Conservation (phyloP, 495 filamentous ascomycete genomes). For the Penicillium ucsense region DNA sequence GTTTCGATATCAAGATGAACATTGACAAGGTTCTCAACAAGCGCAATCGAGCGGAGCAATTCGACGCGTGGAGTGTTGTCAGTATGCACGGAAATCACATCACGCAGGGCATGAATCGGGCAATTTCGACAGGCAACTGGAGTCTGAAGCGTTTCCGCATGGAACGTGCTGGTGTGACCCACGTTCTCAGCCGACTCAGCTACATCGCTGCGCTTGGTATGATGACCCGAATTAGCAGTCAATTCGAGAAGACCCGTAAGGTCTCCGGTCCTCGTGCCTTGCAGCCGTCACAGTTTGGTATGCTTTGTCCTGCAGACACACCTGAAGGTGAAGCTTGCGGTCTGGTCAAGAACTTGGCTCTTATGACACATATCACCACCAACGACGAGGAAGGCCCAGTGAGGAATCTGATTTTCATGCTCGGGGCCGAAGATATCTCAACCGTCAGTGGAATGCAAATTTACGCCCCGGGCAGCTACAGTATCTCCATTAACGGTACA, state of each 20-base stretch:
- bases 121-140: constrained; percentile 97
- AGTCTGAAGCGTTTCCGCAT: constrained; percentile 94
- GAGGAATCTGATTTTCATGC: constrained; percentile 63
- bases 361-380: constrained; percentile 99
- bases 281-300: constrained; percentile 94
- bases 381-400: constrained; percentile 87
- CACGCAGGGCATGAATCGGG: constrained; percentile 80
- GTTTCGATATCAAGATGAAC: constrained; percentile 73
- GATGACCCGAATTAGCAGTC: constrained; percentile 98
- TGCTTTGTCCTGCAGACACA: constrained; percentile 94
- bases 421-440: constrained; percentile 70
- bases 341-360: constrained; percentile 92
- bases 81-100: constrained; percentile 70
- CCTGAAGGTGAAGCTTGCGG: constrained; percentile 98
- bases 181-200: constrained; percentile 88
- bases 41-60: constrained; percentile 70
- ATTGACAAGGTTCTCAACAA: constrained; percentile 92
- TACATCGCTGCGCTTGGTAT: constrained; percentile 98
- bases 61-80: constrained; percentile 74
- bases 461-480: constrained; percentile 70
- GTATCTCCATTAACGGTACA: constrained; percentile 92
- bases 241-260: constrained; percentile 97
- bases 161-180: constrained; percentile 93
- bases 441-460: constrained; percentile 70
- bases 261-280: constrained; percentile 89